Evolutionary conservation across 2,329 filamentous ascomycete species (phyloP).

Genomic region (Fusarium guadeloupense): DNA sequence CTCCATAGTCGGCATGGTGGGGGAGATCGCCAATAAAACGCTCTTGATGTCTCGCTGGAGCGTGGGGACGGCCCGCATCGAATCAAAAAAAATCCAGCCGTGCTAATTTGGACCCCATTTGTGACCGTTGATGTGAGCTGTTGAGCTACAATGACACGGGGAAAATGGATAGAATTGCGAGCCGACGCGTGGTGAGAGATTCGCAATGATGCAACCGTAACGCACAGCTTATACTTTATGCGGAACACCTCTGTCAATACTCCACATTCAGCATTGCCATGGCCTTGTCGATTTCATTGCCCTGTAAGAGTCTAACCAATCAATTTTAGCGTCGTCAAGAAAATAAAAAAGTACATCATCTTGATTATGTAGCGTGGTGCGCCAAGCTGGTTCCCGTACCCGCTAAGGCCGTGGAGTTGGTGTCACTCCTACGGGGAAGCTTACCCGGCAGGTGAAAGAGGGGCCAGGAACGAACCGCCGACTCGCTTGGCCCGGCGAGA

Average conservation of each 20-base stretch:
- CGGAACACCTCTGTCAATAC: background rate
- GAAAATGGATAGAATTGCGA: background rate
- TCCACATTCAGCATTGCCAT: background rate
- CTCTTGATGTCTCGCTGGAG: background rate
- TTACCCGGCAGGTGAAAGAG: background rate
- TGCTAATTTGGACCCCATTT: background rate
- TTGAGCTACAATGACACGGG: background rate
- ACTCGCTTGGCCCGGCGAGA: background rate
- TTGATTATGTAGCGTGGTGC: background rate
- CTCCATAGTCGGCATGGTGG: background rate
- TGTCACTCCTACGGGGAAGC: slow-evolving; percentile 1
- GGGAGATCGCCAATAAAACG: background rate
- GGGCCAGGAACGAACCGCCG: background rate
- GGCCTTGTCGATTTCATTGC: background rate
- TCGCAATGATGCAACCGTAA: background rate
- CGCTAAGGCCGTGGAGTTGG: background rate
- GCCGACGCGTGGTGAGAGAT: background rate
- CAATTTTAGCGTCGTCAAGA: background rate
- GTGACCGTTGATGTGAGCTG: background rate
- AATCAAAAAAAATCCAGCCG: background rate
- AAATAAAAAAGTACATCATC: background rate
- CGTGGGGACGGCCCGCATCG: background rate
- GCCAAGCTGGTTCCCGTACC: background rate
- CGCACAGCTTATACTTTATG: background rate
- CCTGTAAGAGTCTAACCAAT: background rate